phyloP scores from a whole-genome alignment of 1,284 basidiomycete genomes.

The Kwoniella shivajii region DNA sequence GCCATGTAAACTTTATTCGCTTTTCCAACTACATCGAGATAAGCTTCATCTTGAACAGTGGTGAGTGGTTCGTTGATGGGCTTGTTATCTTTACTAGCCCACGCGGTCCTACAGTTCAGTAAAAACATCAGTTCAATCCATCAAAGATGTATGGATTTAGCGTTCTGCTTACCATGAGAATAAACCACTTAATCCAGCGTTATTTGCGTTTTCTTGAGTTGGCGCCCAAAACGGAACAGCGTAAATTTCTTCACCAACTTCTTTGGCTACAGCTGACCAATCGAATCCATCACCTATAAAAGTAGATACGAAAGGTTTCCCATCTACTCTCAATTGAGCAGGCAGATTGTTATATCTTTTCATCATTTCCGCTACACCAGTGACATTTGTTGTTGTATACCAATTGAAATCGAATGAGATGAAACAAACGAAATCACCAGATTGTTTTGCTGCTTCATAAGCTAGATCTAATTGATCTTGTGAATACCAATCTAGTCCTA shows the following conservation, averaged over 20 bases:
- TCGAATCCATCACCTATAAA: constrained; percentile 53
- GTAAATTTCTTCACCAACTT: constrained; percentile 38
- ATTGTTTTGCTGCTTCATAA: constrained; percentile 36
- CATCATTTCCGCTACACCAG: constrained; percentile 30
- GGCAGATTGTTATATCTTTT: constrained; percentile 34
- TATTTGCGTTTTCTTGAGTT: constrained; percentile 25
- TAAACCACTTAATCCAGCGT: constrained; percentile 38
- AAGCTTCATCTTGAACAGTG: constrained; percentile 36
- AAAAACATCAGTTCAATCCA: neutral
- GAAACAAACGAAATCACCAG: constrained; percentile 45
- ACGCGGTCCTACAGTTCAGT: constrained; percentile 33
- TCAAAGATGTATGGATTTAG: neutral
- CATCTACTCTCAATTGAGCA: constrained; percentile 41
- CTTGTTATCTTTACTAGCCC: constrained; percentile 48
- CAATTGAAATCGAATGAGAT: constrained; percentile 55
- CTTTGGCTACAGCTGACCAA: constrained; percentile 32
- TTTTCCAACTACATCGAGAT: constrained; percentile 26
- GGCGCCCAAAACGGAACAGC: constrained; percentile 48
- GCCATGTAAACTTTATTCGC: constrained; percentile 50
- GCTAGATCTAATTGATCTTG: constrained; percentile 45
- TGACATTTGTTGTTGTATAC: constrained; percentile 31
- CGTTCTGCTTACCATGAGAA: constrained; percentile 46
- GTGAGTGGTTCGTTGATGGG: constrained; percentile 38
- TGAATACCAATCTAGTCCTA: constrained; percentile 47
- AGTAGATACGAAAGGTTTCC: constrained; percentile 48